phyloP scores from a whole-genome alignment of 352 stramenopile species.

The Phytophthora foliorum region DNA sequence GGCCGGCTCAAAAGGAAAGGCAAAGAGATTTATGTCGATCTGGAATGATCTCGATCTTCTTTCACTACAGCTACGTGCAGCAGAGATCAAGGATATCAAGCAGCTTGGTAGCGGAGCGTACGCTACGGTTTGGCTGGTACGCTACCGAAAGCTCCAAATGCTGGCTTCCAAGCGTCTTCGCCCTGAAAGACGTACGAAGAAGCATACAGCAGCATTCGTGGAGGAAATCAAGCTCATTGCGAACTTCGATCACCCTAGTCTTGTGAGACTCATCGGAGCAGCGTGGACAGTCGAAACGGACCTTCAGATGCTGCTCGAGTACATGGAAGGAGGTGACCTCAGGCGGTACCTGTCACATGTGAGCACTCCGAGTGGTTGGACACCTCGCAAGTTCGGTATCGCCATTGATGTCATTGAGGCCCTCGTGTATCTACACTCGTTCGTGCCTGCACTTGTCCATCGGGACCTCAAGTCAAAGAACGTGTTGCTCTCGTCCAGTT shows the following conservation, averaged over 20 bases:
- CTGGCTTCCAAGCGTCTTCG: conserved; percentile 42
- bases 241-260: conserved; percentile 53
- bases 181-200: conserved; percentile 30
- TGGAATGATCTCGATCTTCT: conserved; percentile 43
- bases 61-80: conserved; percentile 33
- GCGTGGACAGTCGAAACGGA: conserved; percentile 56
- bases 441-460: conserved; percentile 41
- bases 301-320: conserved; percentile 56
- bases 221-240: conserved; percentile 58
- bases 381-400: conserved; percentile 36
- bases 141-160: conserved; percentile 33
- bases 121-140: conserved; percentile 39
- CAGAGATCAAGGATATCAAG: conserved; percentile 36
- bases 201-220: conserved; percentile 45
- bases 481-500: conserved; percentile 43
- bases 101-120: conserved; percentile 39
- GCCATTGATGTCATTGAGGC: conserved; percentile 51
- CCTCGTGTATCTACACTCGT: conserved; percentile 54
- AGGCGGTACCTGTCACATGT: conserved; percentile 28
- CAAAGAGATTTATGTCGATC: conserved; percentile 26
- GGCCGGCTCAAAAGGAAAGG: background rate
- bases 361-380: conserved; percentile 21
- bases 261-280: conserved; percentile 53
- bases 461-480: conserved; percentile 62
- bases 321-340: conserved; percentile 55